phyloP scores from a whole-genome alignment of 129 eudicot species.

The Flaveria robusta region DNA sequence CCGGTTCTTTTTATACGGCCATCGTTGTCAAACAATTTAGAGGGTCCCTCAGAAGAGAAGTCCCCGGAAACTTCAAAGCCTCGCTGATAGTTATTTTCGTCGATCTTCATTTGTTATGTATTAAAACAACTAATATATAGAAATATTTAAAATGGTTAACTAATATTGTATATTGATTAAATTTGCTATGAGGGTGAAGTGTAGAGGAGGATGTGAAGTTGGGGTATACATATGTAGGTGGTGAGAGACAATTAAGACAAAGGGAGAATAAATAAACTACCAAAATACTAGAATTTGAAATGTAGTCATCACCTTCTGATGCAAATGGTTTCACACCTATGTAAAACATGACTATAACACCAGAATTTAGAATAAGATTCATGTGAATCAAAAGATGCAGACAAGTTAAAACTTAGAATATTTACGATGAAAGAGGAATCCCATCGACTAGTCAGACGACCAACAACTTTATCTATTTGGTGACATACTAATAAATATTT shows the following conservation, averaged over 20 bases:
- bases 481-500: too few relatives aligned
- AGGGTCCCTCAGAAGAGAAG: constrained; percentile 23
- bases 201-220: too few relatives aligned
- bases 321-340: not conserved
- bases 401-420: constrained; percentile 24
- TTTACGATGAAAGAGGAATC: constrained; percentile 11
- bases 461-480: too few relatives aligned
- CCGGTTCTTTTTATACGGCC: constrained; percentile 57
- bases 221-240: not conserved
- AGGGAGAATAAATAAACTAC: constrained; percentile 5
- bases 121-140: too few relatives aligned
- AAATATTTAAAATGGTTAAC: too few relatives aligned
- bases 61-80: constrained; percentile 39
- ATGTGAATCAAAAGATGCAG: not conserved
- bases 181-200: constrained; percentile 3
- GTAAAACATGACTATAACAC: too few relatives aligned
- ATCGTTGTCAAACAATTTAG: constrained; percentile 57
- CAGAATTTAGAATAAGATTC: not conserved
- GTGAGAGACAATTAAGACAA: constrained; percentile 20
- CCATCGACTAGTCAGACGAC: constrained; percentile 11
- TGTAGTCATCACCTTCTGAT: constrained; percentile 8
- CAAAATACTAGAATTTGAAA: constrained; percentile 30
- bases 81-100: constrained; percentile 37
- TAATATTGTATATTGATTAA: not conserved
- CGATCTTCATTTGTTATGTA: constrained; percentile 23